Evolutionary conservation across 805 yeast genomes (phyloP).

Genomic region (Starmerella bacillaris): DNA sequence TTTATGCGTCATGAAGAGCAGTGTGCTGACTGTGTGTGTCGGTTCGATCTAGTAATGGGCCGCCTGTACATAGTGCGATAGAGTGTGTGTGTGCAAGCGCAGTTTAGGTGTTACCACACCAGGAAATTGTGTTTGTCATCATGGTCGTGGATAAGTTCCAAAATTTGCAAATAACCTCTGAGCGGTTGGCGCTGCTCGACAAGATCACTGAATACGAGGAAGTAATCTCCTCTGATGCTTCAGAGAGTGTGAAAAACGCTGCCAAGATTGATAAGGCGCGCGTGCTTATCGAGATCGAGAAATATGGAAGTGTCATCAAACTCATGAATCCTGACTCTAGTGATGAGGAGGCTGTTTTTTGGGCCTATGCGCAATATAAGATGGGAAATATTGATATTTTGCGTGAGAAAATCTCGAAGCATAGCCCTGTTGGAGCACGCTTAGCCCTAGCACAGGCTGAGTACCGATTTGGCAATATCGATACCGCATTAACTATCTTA

Average conservation of each 20-base stretch:
- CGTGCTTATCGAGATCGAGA: constrained; percentile 43
- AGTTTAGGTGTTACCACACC: too few relatives aligned
- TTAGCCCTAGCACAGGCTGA: constrained; percentile 39
- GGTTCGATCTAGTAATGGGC: too few relatives aligned
- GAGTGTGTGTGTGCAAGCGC: too few relatives aligned
- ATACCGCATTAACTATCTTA: constrained; percentile 27
- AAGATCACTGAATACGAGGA: constrained; percentile 22
- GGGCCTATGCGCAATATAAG: constrained; percentile 46
- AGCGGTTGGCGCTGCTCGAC: constrained; percentile 21
- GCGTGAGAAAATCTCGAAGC: constrained; percentile 14
- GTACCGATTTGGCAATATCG: constrained; percentile 31
- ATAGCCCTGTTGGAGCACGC: constrained; percentile 19
- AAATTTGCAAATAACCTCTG: constrained; percentile 8
- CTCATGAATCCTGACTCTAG: constrained; percentile 11
- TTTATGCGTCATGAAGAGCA: too few relatives aligned
- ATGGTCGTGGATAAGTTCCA: constrained; percentile 13
- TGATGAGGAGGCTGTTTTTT: constrained; percentile 19
- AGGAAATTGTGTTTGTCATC: too few relatives aligned
- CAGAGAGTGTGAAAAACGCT: constrained; percentile 21
- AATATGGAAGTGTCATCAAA: constrained; percentile 32
- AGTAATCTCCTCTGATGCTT: constrained; percentile 19
- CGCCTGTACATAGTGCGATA: too few relatives aligned
- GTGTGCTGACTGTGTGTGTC: too few relatives aligned
- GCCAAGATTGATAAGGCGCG: constrained; percentile 28
- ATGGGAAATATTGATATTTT: constrained; percentile 28